These are phyloP conservation scores for Dactylellina sp. DNA, from an alignment of 2,329 filamentous ascomycete genomes.

Conservation along the genomic window DNA sequence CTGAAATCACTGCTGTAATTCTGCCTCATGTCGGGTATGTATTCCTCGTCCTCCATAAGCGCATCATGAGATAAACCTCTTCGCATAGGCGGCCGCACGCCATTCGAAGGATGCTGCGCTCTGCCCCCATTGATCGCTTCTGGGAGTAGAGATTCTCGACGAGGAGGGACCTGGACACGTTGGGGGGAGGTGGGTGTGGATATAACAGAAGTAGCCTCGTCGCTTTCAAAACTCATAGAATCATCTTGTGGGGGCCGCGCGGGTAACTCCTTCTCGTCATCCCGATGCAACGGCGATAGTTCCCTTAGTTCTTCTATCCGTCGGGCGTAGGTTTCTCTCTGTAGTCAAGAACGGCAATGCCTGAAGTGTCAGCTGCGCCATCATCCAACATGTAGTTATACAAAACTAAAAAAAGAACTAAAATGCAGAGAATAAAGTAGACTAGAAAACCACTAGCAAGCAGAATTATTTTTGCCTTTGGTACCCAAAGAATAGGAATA, in stretches of 20 bases:
- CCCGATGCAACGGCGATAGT: conserved; percentile 69
- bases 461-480: no score
- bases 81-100: conserved; percentile 26
- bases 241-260: conserved; percentile 71
- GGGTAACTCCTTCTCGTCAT: conserved; percentile 80
- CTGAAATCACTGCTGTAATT: conserved; percentile 36
- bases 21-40: conserved; percentile 67
- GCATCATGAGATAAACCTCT: conserved; percentile 61
- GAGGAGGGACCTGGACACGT: conserved; percentile 60
- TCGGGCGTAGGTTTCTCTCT: conserved; percentile 90
- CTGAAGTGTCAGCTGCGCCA: conserved; percentile 36
- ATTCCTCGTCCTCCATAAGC: conserved; percentile 66
- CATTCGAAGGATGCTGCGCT: conserved; percentile 31
- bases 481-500: conserved; percentile 9
- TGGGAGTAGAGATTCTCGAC: conserved; percentile 62
- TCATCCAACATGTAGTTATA: conserved; percentile 33
- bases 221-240: conserved; percentile 56
- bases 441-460: no score
- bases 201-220: conserved; percentile 38
- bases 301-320: conserved; percentile 87
- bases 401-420: conserved; percentile 12
- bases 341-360: conserved; percentile 16
- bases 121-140: conserved; percentile 48
- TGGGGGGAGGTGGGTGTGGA: conserved; percentile 57
- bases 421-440: conserved; percentile 4